Percentiles rank a stretch among this genome's conserved stretches.
phyloP scores from a whole-genome alignment of 495 filamentous ascomycete genomes.

The Penicillium bovifimosum region DNA sequence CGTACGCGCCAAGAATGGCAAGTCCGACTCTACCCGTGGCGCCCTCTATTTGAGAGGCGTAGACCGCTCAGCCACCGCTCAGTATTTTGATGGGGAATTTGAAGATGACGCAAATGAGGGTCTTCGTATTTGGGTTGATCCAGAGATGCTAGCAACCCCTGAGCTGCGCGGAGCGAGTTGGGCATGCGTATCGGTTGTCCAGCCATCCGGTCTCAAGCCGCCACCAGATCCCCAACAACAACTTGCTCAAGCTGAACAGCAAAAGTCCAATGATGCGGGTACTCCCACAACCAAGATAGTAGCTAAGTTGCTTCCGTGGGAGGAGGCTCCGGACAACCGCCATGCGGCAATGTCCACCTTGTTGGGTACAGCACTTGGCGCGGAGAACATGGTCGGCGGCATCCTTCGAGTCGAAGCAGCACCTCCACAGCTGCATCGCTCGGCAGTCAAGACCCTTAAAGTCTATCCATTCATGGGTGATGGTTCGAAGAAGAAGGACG shows the following conservation, averaged over 20 bases:
- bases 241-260: conserved; percentile 51
- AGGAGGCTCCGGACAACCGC: conserved; percentile 75
- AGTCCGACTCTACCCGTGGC: conserved; percentile 52
- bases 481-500: conserved; percentile 47
- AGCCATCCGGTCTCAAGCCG: conserved; percentile 70
- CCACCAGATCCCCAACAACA: conserved; percentile 70
- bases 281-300: conserved; percentile 65
- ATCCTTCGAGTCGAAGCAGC: conserved; percentile 79
- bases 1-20: conserved; percentile 51
- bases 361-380: conserved; percentile 65
- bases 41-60: conserved; percentile 73
- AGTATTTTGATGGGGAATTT: conserved; percentile 65
- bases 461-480: conserved; percentile 69
- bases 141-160: conserved; percentile 60
- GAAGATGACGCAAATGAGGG: conserved; percentile 50
- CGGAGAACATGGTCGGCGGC: conserved; percentile 73
- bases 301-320: conserved; percentile 71
- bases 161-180: conserved; percentile 67
- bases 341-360: conserved; percentile 72
- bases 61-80: conserved; percentile 56
- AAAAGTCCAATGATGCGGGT: conserved; percentile 49
- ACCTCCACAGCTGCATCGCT: conserved; percentile 51
- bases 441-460: conserved; percentile 54
- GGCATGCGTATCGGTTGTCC: conserved; percentile 71
- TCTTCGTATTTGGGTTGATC: conserved; percentile 77